Evolutionary conservation across 2,329 filamentous ascomycete species (phyloP), one percentile per base, ranked within the genome.

Genomic region (Leptographium galeiforme): DNA sequence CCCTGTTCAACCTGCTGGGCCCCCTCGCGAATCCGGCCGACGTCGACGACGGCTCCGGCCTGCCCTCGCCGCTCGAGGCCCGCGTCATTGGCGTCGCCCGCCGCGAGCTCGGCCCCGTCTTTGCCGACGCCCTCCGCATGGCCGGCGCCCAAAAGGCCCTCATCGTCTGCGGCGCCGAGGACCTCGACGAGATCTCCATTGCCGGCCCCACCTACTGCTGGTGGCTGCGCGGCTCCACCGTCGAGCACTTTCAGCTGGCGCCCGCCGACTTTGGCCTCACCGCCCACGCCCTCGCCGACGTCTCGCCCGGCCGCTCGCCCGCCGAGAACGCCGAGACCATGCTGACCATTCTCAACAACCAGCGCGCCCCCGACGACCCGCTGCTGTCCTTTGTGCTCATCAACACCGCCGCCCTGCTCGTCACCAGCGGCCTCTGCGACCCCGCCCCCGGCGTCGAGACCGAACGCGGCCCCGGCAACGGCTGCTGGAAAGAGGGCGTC

Each of bases 1-100:
- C 93, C 2, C 91, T 98, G 60, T 98, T 98, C 81, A 98, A 98
- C 70, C 80, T 98, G 16, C 78, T 98, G 50, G 93, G 93, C 0
- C 93, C 93, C 0, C 75, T 98, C 33, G 86, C 89, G 47, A 97
- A 97, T 68, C 93, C 93, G 0, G 79, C 95, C 18, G 87, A 96
- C 63, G 81, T 83, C 61, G 68, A 54, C 13, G 54, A 53, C 39
- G 53, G 43, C 53, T 30, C 45, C 53, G 48, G 52, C 39, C 16
- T 18, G 40, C 19, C 51, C 4, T 53, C 50, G 11, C 55, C 56
- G 32, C 54, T 98, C 55, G 93, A 98, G 71, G 89, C 90, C 13
- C 82, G 93, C 34, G 80, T 98, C 55, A 81, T 98, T n/a, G 93
- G 93, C 57, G 91, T 98, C 33, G 91, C 90, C 16, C 82, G 93